Evolutionary conservation across 345 rosid genomes (phyloP), one percentile per base, ranked within the genome.

Genomic region (Eucalyptus shirleyi): DNA sequence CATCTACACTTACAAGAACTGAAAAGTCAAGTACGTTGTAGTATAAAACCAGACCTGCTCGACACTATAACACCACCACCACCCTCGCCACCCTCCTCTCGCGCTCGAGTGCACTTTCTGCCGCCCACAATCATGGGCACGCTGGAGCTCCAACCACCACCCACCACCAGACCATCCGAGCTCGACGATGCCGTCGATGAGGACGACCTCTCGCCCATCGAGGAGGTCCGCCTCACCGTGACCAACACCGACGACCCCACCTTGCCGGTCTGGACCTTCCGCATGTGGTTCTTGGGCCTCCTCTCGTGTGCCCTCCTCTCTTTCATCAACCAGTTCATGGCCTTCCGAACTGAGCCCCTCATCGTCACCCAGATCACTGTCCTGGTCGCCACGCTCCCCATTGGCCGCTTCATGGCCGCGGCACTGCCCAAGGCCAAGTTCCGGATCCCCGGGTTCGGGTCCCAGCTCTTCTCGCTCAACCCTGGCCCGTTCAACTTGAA

Each of bases 401-500:
- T 96, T 4, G 98, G 99, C 45, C 96, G 89, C 26, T 96, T 96
- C 96, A 45, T 96, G 92, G 97, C 97, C 3, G 91, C 93, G 26
- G 94, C 87, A 47, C 94, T 97, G 86, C 98, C 98, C 8, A 87
- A 12, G 42, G 93, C 95, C 87, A 92, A 69, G 95, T 96, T 97
- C 89, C 88, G 93, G 40, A 85, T 97, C 88, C 96, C 95, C 1
- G 97, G 95, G 7, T 88, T 91, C 15, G 99, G 98, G 67, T 92
- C 94, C 8, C 91, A 72, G 69, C n/a, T 37, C 87, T 95, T 95
- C 85, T 95, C 99, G 28, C 89, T 97, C 62, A 97, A 97, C 92
- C 96, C 97, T 16, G 98, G 98, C 7, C 95, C 98, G 37, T 97
- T 97, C 90, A 97, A 97, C 91, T 93, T 95, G 93, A 97, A 97